phyloP scores from a whole-genome alignment of 371 early-diverging fungal genomes.

The Haplosporangium sp. region DNA sequence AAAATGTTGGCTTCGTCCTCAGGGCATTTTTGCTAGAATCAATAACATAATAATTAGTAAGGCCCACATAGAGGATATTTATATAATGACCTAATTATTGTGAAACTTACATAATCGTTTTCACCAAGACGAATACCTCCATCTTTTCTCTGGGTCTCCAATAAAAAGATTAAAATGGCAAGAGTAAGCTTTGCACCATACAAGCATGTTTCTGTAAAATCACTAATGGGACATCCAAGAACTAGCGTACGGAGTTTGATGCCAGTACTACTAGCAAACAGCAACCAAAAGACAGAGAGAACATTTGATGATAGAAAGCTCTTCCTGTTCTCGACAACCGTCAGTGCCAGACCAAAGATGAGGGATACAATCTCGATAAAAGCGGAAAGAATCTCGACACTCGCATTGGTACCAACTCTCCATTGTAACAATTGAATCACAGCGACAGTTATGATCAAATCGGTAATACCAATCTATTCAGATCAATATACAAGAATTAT shows the following conservation, averaged over 20 bases:
- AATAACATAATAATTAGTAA: too few species aligned
- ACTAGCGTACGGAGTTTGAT: conserved; percentile 73
- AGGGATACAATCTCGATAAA: conserved; percentile 24
- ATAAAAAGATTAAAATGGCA: conserved; percentile 23
- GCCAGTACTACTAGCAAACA: conserved; percentile 59
- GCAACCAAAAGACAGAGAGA: conserved; percentile 86
- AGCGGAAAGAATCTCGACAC: conserved; percentile 36
- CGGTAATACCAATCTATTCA: conserved; percentile 27
- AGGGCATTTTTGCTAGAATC: conserved; percentile 62
- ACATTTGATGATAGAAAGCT: conserved; percentile 76
- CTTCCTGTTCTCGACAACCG: conserved; percentile 75
- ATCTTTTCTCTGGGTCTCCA: conserved; percentile 44
- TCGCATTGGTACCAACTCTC: conserved; percentile 11
- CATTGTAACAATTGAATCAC: conserved; percentile 17
- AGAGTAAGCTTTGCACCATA: conserved; percentile 14
- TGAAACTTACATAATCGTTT: conserved; percentile 25
- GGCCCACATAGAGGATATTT: too few species aligned
- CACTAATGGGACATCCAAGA: conserved; percentile 67
- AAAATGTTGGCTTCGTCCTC: conserved; percentile 91
- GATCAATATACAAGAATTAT: not conserved
- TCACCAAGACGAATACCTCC: conserved; percentile 41
- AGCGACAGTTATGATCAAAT: conserved; percentile 17
- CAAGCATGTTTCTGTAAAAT: conserved; percentile 62
- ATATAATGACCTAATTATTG: too few species aligned
- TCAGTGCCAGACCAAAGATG: conserved; percentile 59